Evolutionary conservation across 1,284 basidiomycete species (phyloP), one percentile per base, ranked within the genome.

Genomic region (Porodaedalea pini): DNA sequence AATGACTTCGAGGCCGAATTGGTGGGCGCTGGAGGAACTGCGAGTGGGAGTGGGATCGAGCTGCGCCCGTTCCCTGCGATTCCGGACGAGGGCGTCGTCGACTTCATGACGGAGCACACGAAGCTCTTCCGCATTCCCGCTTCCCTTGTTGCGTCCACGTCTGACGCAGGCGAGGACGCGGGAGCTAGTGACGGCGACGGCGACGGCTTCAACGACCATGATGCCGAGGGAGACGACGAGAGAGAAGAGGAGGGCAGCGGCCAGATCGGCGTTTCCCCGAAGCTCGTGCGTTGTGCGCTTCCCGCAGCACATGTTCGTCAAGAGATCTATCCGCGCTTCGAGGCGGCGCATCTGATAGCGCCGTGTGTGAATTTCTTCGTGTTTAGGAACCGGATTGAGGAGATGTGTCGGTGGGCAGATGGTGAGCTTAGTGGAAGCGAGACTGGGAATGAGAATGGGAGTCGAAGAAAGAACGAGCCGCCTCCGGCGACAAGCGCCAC

Each of bases 281-380:
- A 49, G 37, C 51, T 54, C 15, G 52, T 58, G 6, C 27, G 29
- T 19, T 19, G 27, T 31, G 25, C 41, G 15, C 44, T 58, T 3
- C 57, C 57, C 23, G 31, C 57, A 2, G 25, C 34, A 4, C 32
- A 54, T 10, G 17, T 58, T 8, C 57, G 57, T 34, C 25, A 19
- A 3, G 51, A 54, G 27, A 54, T 58, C 23, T 54, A 49, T 31
- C 32, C 41, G 11, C 51, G 47, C 23, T 31, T 54, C 17, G 57
- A 58, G 25, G 25, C 43, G 13, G 29, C 32, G 7, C 57, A 58
- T 27, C 41, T 58, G 23, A 49, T 58, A 52, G 32, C 44, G 5
- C 80, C 80, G 1, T 80, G 72, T 54, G 73, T 80, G 65, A 80
- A 79, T 63, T 72, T 78, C 31, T 74, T 71, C n/a, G 72, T 78